Evolutionary conservation across 2,329 filamentous ascomycete species (phyloP).

Genomic region (Xenoacremonium recifei): DNA sequence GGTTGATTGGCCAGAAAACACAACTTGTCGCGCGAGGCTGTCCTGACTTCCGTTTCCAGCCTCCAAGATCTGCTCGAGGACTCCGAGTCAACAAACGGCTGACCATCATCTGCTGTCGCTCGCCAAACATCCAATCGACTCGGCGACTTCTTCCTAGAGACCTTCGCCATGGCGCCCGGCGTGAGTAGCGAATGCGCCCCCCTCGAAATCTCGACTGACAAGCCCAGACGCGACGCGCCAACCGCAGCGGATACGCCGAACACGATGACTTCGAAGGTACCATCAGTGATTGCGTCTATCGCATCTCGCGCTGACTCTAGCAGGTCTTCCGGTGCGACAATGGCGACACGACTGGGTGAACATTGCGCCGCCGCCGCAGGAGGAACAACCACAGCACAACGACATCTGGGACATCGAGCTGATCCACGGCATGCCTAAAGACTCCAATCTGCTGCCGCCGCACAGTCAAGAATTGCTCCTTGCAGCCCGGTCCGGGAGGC

Average conservation of each 20-base stretch:
- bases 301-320: slow-evolving; percentile 24
- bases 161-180: slow-evolving; percentile 38
- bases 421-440: slow-evolving; percentile 79
- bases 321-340: slow-evolving; percentile 84
- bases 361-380: slow-evolving; percentile 63
- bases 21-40: too few relatives aligned
- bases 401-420: slow-evolving; percentile 75
- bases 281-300: slow-evolving; percentile 5
- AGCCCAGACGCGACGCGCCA: slow-evolving; percentile 54
- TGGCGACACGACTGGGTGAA: slow-evolving; percentile 75
- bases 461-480: slow-evolving; percentile 82
- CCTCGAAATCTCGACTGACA: slow-evolving; percentile 16
- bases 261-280: slow-evolving; percentile 62
- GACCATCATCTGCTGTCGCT: too few relatives aligned
- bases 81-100: too few relatives aligned
- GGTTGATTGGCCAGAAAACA: too few relatives aligned
- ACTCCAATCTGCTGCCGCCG: slow-evolving; percentile 72
- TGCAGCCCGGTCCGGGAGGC: slow-evolving; percentile 72
- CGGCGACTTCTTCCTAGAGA: slow-evolving; percentile 1
- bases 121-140: too few relatives aligned
- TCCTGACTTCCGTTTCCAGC: too few relatives aligned
- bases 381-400: slow-evolving; percentile 62
- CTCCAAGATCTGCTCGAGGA: too few relatives aligned
- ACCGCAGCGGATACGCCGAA: slow-evolving; percentile 55
- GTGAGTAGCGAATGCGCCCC: slow-evolving; percentile 25